phyloP scores from a whole-genome alignment of 192 early-diverging fungal genomes.

The Backusella macrospora region DNA sequence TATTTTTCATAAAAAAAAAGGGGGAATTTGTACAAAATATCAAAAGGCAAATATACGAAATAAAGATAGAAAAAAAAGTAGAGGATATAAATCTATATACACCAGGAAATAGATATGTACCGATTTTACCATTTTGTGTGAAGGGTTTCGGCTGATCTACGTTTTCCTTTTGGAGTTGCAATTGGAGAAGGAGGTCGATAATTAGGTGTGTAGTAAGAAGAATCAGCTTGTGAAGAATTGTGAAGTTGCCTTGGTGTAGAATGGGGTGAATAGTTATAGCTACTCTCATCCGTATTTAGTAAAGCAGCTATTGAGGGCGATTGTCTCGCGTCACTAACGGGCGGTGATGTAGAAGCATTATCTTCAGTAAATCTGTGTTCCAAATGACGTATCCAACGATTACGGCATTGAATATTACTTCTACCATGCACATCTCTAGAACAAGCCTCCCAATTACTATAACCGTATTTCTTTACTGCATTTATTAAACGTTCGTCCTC shows the following conservation, averaged over 20 bases:
- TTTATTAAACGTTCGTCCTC: slow-evolving; percentile 43
- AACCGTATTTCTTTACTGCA: slow-evolving; percentile 37
- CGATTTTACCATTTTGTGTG: slow-evolving; percentile 8
- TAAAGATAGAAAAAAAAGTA: background rate
- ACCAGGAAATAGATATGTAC: slow-evolving; percentile 8
- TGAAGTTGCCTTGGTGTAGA: background rate
- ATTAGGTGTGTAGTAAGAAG: background rate
- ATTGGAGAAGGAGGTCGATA: slow-evolving; percentile 36
- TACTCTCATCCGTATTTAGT: slow-evolving; percentile 14
- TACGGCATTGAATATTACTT: slow-evolving; percentile 50
- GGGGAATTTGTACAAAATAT: slow-evolving; percentile 7
- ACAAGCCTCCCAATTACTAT: slow-evolving; percentile 46
- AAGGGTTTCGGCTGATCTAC: slow-evolving; percentile 9
- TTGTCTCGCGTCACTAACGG: slow-evolving; percentile 29
- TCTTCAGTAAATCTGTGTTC: slow-evolving; percentile 5
- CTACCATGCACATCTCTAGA: slow-evolving; percentile 41
- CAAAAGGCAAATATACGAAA: slow-evolving; percentile 10
- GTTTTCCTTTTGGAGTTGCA: slow-evolving; percentile 30
- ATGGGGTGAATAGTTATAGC: slow-evolving; percentile 5
- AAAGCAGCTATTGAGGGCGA: slow-evolving; percentile 39
- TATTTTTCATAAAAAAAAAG: slow-evolving; percentile 11
- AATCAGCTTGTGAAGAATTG: background rate
- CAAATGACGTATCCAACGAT: slow-evolving; percentile 42
- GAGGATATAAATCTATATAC: slow-evolving; percentile 10
- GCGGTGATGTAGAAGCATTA: background rate